Conservation (phyloP, 768 basidiomycete species). For the Nidularia pulvinata region DNA sequence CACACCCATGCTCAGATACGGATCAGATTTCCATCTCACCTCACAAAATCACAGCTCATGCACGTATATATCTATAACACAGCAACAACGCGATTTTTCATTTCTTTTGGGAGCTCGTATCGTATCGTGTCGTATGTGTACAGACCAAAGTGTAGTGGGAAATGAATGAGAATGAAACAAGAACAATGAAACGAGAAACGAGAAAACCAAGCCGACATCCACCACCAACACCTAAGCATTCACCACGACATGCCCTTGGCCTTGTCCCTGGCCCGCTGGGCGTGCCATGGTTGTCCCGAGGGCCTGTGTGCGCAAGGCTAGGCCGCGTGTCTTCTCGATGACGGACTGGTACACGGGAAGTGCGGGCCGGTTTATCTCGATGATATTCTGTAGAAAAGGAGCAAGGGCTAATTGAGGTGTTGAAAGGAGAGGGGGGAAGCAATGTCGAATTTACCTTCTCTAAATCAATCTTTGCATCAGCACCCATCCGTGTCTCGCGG, state of each 20-base stretch:
- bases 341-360: slow-evolving; percentile 91
- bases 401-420: background rate
- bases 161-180: too few relatives aligned
- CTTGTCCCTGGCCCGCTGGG: slow-evolving; percentile 17
- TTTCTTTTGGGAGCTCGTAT: too few relatives aligned
- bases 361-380: slow-evolving; percentile 91
- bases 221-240: too few relatives aligned
- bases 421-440: background rate
- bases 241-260: background rate
- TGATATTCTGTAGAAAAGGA: slow-evolving; percentile 70
- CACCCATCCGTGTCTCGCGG: slow-evolving; percentile 94
- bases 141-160: too few relatives aligned
- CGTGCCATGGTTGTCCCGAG: slow-evolving; percentile 70
- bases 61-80: too few relatives aligned
- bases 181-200: too few relatives aligned
- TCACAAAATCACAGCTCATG: too few relatives aligned
- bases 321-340: slow-evolving; percentile 93
- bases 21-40: too few relatives aligned
- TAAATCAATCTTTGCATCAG: slow-evolving; percentile 97
- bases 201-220: too few relatives aligned
- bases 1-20: too few relatives aligned
- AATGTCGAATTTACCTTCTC: slow-evolving; percentile 65
- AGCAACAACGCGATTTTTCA: too few relatives aligned
- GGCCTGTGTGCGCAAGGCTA: slow-evolving; percentile 90
- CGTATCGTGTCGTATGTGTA: too few relatives aligned